Evolutionary conservation across 129 eudicot species (phyloP), one percentile per base, ranked within the genome.

Genomic region (Saposhnikovia divaricata): DNA sequence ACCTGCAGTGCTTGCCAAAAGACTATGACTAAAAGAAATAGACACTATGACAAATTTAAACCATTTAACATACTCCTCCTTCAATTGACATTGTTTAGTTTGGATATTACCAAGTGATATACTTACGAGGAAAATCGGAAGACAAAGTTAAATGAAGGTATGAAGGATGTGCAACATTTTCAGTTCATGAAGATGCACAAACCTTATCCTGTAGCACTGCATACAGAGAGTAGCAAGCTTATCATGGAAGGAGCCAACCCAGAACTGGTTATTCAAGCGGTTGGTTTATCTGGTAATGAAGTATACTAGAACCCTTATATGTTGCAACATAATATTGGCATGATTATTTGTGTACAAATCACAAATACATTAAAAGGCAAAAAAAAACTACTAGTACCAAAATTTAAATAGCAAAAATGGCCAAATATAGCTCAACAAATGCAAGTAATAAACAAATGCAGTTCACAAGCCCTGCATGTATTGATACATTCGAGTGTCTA

Each of bases 181-280:
- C 28, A 8, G 69, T 10, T 25, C 15, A 61, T 61, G 7, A n/a
- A 61, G 25, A 19, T 61, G 69, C 34, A 61, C 69, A 68, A 82
- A 95, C 99, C 99, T 95, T 92, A 89, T 95, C 99, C 79, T 91
- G 97, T 76, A 95, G 76, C 99, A 95, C 85, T 86, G 97, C 98
- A 95, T 90, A 88, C 99, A 95, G 81, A 95, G 93, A 55, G 88
- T 87, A 79, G 95, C 99, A 34, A 90, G 95, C 84, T 92, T 92
- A 81, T 90, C 97, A 79, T 92, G 97, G 83, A 92, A 95, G 37
- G 37, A 34, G 88, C 92, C 90, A 13, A 12, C 18, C 16, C 51
- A 47, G 51, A 47, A 13, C 1, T 47, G 18, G 1, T 50, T 50
- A 5, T 50, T 50, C 57, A 14, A 50, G 23, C 57, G 6, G 57